Conservation (phyloP, 2,329 filamentous ascomycete genomes). For the Aureobasidium sp. region DNA sequence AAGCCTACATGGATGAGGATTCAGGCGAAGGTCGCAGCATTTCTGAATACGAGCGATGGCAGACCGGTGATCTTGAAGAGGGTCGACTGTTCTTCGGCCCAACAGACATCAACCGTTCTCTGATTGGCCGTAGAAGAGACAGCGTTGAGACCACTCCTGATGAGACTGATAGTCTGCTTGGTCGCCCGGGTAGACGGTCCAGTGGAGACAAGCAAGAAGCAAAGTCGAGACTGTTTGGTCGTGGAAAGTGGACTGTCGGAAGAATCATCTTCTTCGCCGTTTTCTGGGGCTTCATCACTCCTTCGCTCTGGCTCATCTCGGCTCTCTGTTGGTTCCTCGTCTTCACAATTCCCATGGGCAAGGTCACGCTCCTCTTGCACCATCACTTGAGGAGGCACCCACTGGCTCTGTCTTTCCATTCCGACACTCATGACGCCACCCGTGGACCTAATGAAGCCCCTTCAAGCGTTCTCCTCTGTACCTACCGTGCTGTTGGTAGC, state of each 20-base stretch:
- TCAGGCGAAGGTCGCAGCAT: constrained; percentile 94
- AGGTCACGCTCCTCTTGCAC: constrained; percentile 81
- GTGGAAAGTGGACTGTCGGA: constrained; percentile 91
- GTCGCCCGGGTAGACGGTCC: constrained; percentile 48
- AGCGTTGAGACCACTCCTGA: constrained; percentile 75
- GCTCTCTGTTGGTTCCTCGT: constrained; percentile 91
- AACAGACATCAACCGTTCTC: constrained; percentile 58
- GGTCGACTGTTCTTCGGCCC: constrained; percentile 94
- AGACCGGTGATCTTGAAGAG: constrained; percentile 93
- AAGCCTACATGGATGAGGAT: constrained; percentile 89
- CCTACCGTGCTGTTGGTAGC: constrained; percentile 85
- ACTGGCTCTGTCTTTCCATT: constrained; percentile 86
- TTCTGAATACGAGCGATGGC: constrained; percentile 98
- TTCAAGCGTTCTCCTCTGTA: constrained; percentile 86
- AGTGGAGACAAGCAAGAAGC: constrained; percentile 26
- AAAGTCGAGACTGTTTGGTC: constrained; percentile 86
- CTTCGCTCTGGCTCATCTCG: constrained; percentile 77
- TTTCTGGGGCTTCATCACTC: constrained; percentile 89
- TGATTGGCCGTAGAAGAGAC: constrained; percentile 77
- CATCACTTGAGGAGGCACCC: constrained; percentile 90
- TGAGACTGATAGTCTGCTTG: constrained; percentile 85
- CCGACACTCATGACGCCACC: constrained; percentile 61
- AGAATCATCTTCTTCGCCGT: constrained; percentile 93
- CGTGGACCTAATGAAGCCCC: constrained; percentile 42
- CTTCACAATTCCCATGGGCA: constrained; percentile 98